Percentiles rank a stretch among this genome's conserved stretches.
Evolutionary conservation across 169 alveolate species (phyloP).

Genomic region (Cryptosporidium parvum): DNA sequence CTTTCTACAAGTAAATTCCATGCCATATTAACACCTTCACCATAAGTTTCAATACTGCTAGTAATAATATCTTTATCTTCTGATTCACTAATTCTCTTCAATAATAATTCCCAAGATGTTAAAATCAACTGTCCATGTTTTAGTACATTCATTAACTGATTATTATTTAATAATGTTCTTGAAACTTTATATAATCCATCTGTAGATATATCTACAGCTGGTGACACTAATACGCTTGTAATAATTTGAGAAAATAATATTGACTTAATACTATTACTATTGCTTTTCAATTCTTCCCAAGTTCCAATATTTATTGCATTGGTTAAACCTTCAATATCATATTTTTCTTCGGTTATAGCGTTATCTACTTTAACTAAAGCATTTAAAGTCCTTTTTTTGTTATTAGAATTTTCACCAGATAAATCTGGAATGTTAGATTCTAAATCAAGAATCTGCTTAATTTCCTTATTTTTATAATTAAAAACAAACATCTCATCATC

Average conservation of each 20-base stretch:
- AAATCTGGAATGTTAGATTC: neutral
- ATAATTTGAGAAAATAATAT: constrained; percentile 62
- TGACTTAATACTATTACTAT: constrained; percentile 40
- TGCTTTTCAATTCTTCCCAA: constrained; percentile 19
- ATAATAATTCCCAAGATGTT: constrained; percentile 59
- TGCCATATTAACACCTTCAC: constrained; percentile 36
- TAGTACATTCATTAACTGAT: constrained; percentile 29
- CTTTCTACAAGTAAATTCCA: constrained; percentile 38
- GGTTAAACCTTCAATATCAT: constrained; percentile 1
- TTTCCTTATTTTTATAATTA: constrained; percentile 8
- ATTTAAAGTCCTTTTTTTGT: constrained; percentile 2
- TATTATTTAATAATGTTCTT: constrained; percentile 24
- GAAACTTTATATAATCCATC: constrained; percentile 57
- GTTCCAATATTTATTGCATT: constrained; percentile 16
- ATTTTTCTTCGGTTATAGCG: neutral
- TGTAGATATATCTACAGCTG: constrained; percentile 32
- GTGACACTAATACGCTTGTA: constrained; percentile 52
- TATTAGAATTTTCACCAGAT: neutral
- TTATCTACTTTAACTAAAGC: neutral
- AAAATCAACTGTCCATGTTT: constrained; percentile 49
- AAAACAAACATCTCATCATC: constrained; percentile 35
- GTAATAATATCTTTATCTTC: constrained; percentile 1
- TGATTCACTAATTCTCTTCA: constrained; percentile 40
- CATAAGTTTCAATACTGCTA: constrained; percentile 24
- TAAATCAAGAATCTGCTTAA: neutral